Evolutionary conservation across 257 asterid species (phyloP).

Genomic region (Gentiana straminea): DNA sequence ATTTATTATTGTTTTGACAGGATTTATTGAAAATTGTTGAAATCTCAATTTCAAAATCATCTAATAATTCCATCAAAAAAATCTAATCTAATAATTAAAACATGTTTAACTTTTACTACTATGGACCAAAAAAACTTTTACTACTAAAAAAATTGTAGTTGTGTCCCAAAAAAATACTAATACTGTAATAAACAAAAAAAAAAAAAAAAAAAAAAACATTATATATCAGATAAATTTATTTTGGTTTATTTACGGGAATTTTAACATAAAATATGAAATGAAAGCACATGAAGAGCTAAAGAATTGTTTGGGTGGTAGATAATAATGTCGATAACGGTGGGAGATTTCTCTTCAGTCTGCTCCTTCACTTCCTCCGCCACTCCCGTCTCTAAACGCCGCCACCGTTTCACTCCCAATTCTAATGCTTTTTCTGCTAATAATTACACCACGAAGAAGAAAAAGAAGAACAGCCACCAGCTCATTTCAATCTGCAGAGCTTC

Average conservation of each 20-base stretch:
- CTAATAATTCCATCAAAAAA: no score
- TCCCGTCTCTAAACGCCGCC: conserved; percentile 8
- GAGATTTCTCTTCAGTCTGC: conserved; percentile 40
- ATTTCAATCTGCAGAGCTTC: conserved; percentile 17
- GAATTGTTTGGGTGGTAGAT: conserved; percentile 10
- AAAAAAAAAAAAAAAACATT: neutral
- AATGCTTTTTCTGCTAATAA: neutral
- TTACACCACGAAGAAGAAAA: neutral
- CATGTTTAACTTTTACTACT: no score
- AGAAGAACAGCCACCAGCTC: neutral
- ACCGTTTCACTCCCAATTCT: neutral
- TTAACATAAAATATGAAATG: no score
- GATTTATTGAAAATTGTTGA: no score
- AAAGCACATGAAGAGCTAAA: neutral
- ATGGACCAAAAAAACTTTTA: no score
- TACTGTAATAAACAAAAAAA: neutral
- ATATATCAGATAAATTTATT: neutral
- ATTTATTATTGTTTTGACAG: no score
- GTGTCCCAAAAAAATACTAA: no score
- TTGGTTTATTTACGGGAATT: no score
- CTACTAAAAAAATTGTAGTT: no score
- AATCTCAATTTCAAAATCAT: no score
- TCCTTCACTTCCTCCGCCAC: conserved; percentile 22
- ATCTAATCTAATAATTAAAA: no score
- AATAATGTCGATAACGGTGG: conserved; percentile 57